Evolutionary conservation across 805 yeast species (phyloP), one percentile per base, ranked within the genome.

Genomic region (Zygosaccharomyces pseudorouxii): DNA sequence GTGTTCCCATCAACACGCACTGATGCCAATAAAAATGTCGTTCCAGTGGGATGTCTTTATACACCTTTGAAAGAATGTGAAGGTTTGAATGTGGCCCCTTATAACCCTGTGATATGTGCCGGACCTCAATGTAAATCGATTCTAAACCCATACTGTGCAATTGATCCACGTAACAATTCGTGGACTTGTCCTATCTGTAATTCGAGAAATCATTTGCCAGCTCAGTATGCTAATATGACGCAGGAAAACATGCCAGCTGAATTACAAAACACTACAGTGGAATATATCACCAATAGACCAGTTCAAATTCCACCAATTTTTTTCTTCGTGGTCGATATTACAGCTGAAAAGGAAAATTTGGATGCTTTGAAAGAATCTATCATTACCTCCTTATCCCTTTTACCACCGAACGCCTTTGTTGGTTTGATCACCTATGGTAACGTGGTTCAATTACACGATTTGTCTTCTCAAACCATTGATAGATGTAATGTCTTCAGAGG

Each of bases 1-100:
- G 84, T 87, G 37, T 83, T 92, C 60, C 99, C 99, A 25, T 81
- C 86, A 37, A 84, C 96, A 33, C 81, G 89, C 57, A 80, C 81
- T 37, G 98, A 93, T 68, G 93, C 96, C 16, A 83, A 84, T 59
- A 85, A 93, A 57, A 85, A 89, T 62, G 95, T 92, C 16, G 90
- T 93, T 28, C 99, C 99, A 10, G 83, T 93, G 31, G 96, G 97
- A 37, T 84, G 96, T 48, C 72, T 93, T 53, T 93, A 89, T 74
- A 90, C 97, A n/a, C 99, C 99, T 7, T 77, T 93, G 58, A 81
- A 88, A 60, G 80, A 80, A 49, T 79, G 86, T 56, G 85, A 84
- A 51, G 89, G 84, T 54, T 73, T 89, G 53, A 84, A 88, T 14
- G 71, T 86, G 46, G 89, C 92, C 48, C 79, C 79, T 59, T 89